These are phyloP conservation scores for Hysterium pulicare DNA, from an alignment of 2,329 filamentous ascomycete species.

Conservation along the genomic window DNA sequence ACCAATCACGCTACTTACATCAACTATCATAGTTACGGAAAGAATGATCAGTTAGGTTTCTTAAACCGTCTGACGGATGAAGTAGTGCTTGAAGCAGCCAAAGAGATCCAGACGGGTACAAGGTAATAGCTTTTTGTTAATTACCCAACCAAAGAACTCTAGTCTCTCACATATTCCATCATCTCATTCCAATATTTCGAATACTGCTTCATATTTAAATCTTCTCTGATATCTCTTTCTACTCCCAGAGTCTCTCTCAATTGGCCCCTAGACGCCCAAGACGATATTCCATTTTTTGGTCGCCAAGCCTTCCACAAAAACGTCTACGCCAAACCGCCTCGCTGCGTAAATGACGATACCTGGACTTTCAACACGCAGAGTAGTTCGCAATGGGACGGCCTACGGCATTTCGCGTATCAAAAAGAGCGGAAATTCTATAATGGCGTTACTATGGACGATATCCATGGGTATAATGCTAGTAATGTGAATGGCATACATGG, in stretches of 20 bases:
- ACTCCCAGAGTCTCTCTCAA: constrained; percentile 52
- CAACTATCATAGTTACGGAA: constrained; percentile 47
- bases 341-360: constrained; percentile 18
- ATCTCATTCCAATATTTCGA: not conserved
- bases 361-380: constrained; percentile 21
- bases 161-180: constrained; percentile 2
- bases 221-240: not conserved
- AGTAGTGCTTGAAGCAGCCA: constrained; percentile 50
- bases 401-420: constrained; percentile 34
- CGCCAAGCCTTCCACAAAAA: constrained; percentile 50
- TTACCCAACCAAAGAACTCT: not conserved
- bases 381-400: constrained; percentile 28
- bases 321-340: constrained; percentile 10
- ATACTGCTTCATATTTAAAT: not conserved
- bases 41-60: constrained; percentile 56
- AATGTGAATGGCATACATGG: constrained; percentile 16
- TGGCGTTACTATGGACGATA: constrained; percentile 25
- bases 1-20: constrained; percentile 31
- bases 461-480: constrained; percentile 11
- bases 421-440: constrained; percentile 28
- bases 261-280: constrained; percentile 56
- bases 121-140: constrained; percentile 29
- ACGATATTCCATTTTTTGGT: constrained; percentile 52
- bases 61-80: constrained; percentile 59
- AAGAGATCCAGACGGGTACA: constrained; percentile 52